Base-by-base conservation (phyloP, 2,329 filamentous ascomycete species). In the Aspergillus neoniger region DNA sequence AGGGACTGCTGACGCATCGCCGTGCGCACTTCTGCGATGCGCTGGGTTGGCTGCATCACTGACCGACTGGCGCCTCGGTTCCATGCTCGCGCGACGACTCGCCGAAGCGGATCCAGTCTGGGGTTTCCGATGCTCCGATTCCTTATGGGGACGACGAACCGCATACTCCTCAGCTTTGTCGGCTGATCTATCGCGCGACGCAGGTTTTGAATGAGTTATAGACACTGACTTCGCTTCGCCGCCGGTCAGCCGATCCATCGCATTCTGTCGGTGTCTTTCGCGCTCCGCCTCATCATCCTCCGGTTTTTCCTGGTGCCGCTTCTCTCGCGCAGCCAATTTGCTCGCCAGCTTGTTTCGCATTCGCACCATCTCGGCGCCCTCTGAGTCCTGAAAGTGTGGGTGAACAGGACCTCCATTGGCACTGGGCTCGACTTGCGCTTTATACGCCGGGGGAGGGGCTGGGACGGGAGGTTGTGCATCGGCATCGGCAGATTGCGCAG, bases 201-300 rank as follows among this genome's bases (percentile, higher is more conserved):
- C 59, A 39, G 64, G 60, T 55, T 61, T 63, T 17, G 55, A 58
- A 21, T 57, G 56, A 30, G 28, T 48, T 10, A 60, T 38, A 21
- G 58, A 39, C 10, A 61, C 21, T 10, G 55, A 43, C 39, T 55
- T 58, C 25, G 14, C 39, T 12, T 65, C 56, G 25, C 65, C 69
- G 36, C 74, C 73, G 1, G 71, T 76, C 70, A 76, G 67, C 43
- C 71, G 68, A 19, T 66, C 65, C 74, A 76, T 75, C 15, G 74
- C 71, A 58, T 73, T 65, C 52, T 72, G 69, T 49, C 74, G 60
- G 38, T 76, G 68, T 30, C 55, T 63, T 50, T 73, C 69, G 15
- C 70, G 69, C 7, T 52, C 15, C 0, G 47, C 28, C 23, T 65
- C 65, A 6, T 65, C 63, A 9, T 62, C 57, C 8, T 64, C 62